phyloP scores from a whole-genome alignment of 257 asterid genomes.

The Mentha longifolia region DNA sequence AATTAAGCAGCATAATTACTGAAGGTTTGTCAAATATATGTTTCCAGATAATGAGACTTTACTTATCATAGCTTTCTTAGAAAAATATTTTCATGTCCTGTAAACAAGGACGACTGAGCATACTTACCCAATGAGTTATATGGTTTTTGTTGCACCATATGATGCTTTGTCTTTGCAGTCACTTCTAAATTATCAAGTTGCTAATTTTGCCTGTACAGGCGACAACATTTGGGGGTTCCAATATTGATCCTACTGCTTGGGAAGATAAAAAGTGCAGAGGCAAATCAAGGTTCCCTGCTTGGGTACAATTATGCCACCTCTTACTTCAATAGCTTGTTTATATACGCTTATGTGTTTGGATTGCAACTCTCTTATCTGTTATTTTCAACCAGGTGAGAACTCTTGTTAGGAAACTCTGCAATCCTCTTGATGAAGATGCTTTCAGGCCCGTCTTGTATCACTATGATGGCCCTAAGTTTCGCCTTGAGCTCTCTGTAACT shows the following conservation, averaged over 20 bases:
- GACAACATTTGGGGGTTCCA: slow-evolving; percentile 82
- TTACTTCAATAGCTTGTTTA: neutral
- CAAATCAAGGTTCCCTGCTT: slow-evolving; percentile 96
- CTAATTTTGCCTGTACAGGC: slow-evolving; percentile 51
- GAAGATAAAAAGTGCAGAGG: slow-evolving; percentile 98
- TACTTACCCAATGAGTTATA: slow-evolving; percentile 11
- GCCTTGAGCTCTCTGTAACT: slow-evolving; percentile 89
- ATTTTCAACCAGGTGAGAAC: slow-evolving; percentile 63
- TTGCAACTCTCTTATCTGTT: slow-evolving; percentile 9
- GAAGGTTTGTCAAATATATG: neutral
- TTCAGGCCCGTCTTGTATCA: slow-evolving; percentile 95
- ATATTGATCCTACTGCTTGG: slow-evolving; percentile 98
- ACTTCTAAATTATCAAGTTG: neutral
- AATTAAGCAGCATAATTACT: neutral
- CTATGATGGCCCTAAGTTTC: slow-evolving; percentile 96
- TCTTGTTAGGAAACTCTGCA: slow-evolving; percentile 72
- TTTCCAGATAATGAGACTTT: neutral
- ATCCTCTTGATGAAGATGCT: slow-evolving; percentile 92
- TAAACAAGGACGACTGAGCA: neutral
- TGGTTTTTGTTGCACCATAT: neutral
- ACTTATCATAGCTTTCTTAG: neutral
- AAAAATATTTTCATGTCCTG: neutral
- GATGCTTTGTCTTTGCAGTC: neutral
- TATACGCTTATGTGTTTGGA: neutral
- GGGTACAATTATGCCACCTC: slow-evolving; percentile 49